phyloP scores from a whole-genome alignment of 768 basidiomycete genomes.

The Agrocybe praecox region DNA sequence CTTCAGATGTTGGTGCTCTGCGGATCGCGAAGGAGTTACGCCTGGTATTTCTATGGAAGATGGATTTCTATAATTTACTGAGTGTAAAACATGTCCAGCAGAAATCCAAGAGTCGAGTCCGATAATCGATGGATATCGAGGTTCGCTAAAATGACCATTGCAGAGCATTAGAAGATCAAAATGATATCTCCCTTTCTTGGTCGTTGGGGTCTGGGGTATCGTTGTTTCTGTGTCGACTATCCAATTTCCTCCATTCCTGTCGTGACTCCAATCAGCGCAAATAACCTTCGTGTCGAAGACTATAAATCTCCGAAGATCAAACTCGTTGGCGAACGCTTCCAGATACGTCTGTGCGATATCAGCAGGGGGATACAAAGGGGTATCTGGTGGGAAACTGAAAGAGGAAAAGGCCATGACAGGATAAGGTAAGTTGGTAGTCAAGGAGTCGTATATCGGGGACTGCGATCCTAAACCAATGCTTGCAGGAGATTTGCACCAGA shows the following conservation, averaged over 20 bases:
- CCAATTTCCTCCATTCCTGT: conserved; percentile 12
- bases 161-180: conserved; percentile 76
- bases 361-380: conserved; percentile 69
- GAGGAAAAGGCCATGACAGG: conserved; percentile 72
- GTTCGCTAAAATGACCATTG: conserved; percentile 74
- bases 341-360: conserved; percentile 69
- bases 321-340: conserved; percentile 62
- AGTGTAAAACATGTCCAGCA: conserved; percentile 57
- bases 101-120: conserved; percentile 64
- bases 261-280: conserved; percentile 35
- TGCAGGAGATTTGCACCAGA: conserved; percentile 71
- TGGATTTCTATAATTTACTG: conserved; percentile 68
- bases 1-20: conserved; percentile 24
- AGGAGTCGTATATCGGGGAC: conserved; percentile 76
- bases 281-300: conserved; percentile 61
- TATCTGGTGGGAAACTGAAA: conserved; percentile 70
- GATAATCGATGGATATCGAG: conserved; percentile 60
- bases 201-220: too few relatives aligned
- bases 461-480: neutral
- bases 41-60: conserved; percentile 1
- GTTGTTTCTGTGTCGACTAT: conserved; percentile 48
- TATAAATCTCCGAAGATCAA: conserved; percentile 63
- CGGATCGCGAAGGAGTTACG: conserved; percentile 1
- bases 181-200: conserved; percentile 23
- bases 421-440: conserved; percentile 84